Base-by-base conservation (phyloP, 2,329 filamentous ascomycete species). In the Penicillium sclerotigenum region DNA sequence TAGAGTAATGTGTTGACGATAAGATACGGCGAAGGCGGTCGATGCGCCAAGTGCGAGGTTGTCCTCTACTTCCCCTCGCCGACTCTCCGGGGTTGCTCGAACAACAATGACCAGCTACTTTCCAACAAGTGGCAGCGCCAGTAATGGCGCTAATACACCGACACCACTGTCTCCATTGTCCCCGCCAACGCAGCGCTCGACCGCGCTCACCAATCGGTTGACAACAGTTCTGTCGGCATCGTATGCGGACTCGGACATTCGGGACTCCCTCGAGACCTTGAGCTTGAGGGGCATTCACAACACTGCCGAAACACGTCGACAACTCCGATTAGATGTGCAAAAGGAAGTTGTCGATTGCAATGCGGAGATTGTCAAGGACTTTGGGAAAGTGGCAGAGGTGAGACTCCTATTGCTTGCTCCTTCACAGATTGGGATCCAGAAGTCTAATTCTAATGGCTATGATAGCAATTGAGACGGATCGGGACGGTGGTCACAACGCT, bases 341-440 rank as follows among this genome's bases (percentile, higher is more conserved):
- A 93, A 89, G 71, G 92, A 97, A 69, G 89, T 97, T 36, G 92
- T 97, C 54, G 85, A 93, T 62, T 91, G 89, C 75, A 97, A 97
- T 83, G 91, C 89, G 47, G 85, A 90, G 61, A 89, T 97, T 60
- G 85, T 97, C 56, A 81, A 84, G 52, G 91, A 96, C 70, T 97
- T 97, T 75, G 90, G 91, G 34, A 83, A 86, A 53, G 91, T 99
- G 61, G 90, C 92, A 29, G 90, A 95, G 81, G 90, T 93, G 74
- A 70, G 81, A 58, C 42, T 28, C 28, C 31, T 28, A 40, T 45
- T 38, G 13, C 26, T 45, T 38, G 13, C 26, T 51, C 45, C n/a
- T 16, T 26, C 41, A 24, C 26, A 26, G 40, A 34, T 55, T 16
- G n/a, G 13, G 9, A 37, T 3, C 7, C 16, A 10, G 22, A 40